Evolutionary conservation across 805 yeast species (phyloP).

Genomic region (Millerago galiae): DNA sequence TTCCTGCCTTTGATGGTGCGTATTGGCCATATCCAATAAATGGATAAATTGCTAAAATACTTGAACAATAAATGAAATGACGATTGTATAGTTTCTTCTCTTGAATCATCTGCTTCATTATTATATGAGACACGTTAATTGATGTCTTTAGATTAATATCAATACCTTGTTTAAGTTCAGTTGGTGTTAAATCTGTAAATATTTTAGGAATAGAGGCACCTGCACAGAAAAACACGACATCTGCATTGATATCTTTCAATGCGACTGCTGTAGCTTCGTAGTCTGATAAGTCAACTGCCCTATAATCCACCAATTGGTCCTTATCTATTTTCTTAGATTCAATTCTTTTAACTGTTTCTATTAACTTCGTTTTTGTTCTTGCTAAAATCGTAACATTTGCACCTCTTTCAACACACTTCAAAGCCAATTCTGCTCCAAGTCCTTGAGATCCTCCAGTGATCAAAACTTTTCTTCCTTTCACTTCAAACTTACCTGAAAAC

Average conservation of each 20-base stretch:
- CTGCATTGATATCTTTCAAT: conserved; percentile 48
- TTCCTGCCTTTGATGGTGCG: conserved; percentile 83
- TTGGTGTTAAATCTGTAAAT: conserved; percentile 56
- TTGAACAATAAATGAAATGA: conserved; percentile 60
- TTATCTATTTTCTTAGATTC: conserved; percentile 24
- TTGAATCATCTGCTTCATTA: conserved; percentile 35
- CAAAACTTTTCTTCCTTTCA: conserved; percentile 45
- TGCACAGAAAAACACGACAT: conserved; percentile 77
- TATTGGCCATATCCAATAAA: conserved; percentile 89
- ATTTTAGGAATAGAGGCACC: conserved; percentile 80
- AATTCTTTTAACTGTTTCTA: conserved; percentile 41
- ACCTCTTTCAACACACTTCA: conserved; percentile 42
- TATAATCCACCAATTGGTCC: conserved; percentile 25
- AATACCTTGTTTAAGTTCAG: conserved; percentile 57
- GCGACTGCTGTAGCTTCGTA: conserved; percentile 43
- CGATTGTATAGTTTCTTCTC: conserved; percentile 28
- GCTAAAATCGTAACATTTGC: conserved; percentile 74
- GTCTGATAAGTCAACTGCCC: conserved; percentile 59
- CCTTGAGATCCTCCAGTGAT: conserved; percentile 97
- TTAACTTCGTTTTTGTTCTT: conserved; percentile 58
- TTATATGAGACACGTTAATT: conserved; percentile 61
- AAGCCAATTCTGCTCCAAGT: conserved; percentile 74
- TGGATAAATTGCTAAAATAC: conserved; percentile 77
- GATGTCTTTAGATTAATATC: conserved; percentile 69
- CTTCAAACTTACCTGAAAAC: conserved; percentile 15